Evolutionary conservation across 1,284 basidiomycete species (phyloP), one percentile per base, ranked within the genome.

Genomic region (Austroboletus niveus): DNA sequence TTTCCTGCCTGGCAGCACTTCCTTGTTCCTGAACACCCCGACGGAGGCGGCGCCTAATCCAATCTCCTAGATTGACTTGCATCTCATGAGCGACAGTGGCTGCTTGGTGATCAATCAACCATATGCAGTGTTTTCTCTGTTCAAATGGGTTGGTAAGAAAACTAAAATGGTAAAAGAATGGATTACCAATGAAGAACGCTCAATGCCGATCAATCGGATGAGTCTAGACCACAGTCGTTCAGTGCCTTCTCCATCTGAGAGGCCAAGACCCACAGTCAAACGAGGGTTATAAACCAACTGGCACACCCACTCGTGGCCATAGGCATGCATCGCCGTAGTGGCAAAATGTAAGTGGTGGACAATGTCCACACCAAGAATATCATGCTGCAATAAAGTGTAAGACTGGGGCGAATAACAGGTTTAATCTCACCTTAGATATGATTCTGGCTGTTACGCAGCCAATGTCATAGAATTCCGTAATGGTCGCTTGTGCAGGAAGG

Each of bases 61-160:
- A 72, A 11, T 58, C 53, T 5, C 68, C 64, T 0, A 71, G 59
- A 20, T 66, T 60, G 6, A 55, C 52, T 1, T 50, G 42, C 17
- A 63, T 56, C 9, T 59, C 55, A 11, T 11, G 9, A 0, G 51
- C 61, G 39, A 72, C 64, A 8, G 55, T 55, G 0, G 45, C 43
- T 1, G 57, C 47, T 30, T 68, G 62, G n/a, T 62, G 53, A 41
- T 66, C 36, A 17, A 39, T 39, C n/a, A 39, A 11, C 36, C 36
- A 39, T 7, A 39, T 17, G 7, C 17, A 17, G 15, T 8, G 10
- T 11, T 39, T 5, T 8, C 36, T 17, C 36, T 39, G n/a, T 17
- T 3, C 36, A 39, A 39, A 11, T 35, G 17, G 17, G 7, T 39
- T 17, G 11, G 15, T 17, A 17, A 17, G 8, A 4, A 8, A 17